Conservation (phyloP, 768 basidiomycete genomes). For the Boletus bicolor region DNA sequence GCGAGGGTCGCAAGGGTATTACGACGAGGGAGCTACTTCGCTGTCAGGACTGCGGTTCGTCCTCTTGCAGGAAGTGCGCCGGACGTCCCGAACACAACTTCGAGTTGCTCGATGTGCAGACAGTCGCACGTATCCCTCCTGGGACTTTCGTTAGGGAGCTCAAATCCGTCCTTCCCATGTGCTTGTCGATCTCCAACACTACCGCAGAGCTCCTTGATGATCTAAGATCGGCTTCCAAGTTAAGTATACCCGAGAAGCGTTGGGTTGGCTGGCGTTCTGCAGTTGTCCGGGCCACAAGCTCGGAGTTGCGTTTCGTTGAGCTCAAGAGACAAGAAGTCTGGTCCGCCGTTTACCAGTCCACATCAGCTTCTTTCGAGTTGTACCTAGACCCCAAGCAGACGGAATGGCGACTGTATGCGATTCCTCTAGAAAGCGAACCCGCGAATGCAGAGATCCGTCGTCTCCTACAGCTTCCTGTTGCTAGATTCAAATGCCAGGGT, state of each 20-base stretch:
- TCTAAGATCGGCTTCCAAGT: constrained; percentile 39
- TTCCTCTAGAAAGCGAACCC: constrained; percentile 62
- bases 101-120: constrained; percentile 46
- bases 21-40: constrained; percentile 61
- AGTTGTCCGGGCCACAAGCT: constrained; percentile 53
- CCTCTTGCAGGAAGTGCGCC: constrained; percentile 83
- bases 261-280: constrained; percentile 73
- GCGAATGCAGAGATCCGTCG: constrained; percentile 79
- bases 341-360: constrained; percentile 75
- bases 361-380: constrained; percentile 69
- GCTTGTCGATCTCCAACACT: constrained; percentile 55
- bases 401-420: constrained; percentile 84
- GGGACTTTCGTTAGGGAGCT: constrained; percentile 70
- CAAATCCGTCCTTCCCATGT: constrained; percentile 86
- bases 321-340: constrained; percentile 87
- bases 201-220: constrained; percentile 49
- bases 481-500: constrained; percentile 56
- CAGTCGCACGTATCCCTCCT: constrained; percentile 64
- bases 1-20: constrained; percentile 83
- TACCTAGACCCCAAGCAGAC: constrained; percentile 71
- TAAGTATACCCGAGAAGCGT: constrained; percentile 47
- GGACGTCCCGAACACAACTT: constrained; percentile 89
- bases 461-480: constrained; percentile 72
- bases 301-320: constrained; percentile 78
- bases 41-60: constrained; percentile 74